Conservation (phyloP, 805 yeast species). For the Candida ovalis region DNA sequence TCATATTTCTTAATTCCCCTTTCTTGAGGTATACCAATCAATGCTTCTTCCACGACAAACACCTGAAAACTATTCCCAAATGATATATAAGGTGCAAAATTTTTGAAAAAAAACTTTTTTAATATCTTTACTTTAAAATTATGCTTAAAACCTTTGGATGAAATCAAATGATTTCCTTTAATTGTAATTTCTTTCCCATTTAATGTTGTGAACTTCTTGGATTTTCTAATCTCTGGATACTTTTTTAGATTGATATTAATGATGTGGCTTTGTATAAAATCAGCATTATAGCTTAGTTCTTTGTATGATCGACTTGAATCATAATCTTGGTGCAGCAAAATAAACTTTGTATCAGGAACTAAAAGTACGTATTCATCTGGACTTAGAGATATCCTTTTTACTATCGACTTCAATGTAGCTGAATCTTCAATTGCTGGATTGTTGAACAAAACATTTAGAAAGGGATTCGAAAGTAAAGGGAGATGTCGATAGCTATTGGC, state of each 20-base stretch:
- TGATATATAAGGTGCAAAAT: constrained; percentile 58
- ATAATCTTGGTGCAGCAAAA: constrained; percentile 38
- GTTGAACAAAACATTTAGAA: constrained; percentile 62
- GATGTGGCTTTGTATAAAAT: constrained; percentile 62
- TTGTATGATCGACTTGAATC: constrained; percentile 36
- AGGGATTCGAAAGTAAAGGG: constrained; percentile 56
- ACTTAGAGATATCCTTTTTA: constrained; percentile 37
- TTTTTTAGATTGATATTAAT: constrained; percentile 33
- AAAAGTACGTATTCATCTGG: constrained; percentile 55
- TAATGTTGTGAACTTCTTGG: constrained; percentile 42
- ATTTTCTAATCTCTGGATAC: constrained; percentile 27
- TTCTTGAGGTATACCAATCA: constrained; percentile 40
- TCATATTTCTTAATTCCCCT: constrained; percentile 10
- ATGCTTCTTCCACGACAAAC: constrained; percentile 53
- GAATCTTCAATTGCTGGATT: constrained; percentile 50
- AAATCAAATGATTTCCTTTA: constrained; percentile 49
- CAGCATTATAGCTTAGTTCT: constrained; percentile 55
- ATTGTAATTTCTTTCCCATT: constrained; percentile 54
- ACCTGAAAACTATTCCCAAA: constrained; percentile 54
- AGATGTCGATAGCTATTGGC: constrained; percentile 30
- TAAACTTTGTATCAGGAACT: constrained; percentile 56
- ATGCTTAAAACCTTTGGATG: constrained; percentile 56
- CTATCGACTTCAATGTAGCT: constrained; percentile 41
- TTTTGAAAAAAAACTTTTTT: constrained; percentile 43
- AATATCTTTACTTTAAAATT: constrained; percentile 42